Percentiles rank a stretch among this genome's conserved stretches.
phyloP scores from a whole-genome alignment of 2,329 filamentous ascomycete species.

The Fusarium miscanthi region DNA sequence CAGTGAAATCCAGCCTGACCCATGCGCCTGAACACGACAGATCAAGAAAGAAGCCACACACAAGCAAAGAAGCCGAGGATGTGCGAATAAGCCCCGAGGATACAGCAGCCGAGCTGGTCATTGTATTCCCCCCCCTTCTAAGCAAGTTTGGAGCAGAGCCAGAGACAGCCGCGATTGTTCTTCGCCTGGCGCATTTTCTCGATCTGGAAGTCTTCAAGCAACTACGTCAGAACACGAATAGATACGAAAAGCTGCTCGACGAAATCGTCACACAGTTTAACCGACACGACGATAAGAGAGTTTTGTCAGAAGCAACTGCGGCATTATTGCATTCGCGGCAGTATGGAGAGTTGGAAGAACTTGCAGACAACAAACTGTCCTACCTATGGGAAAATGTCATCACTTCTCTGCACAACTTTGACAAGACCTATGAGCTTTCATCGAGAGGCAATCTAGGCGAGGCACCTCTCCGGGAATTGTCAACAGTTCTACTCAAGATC shows the following conservation, averaged over 20 bases:
- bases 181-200: constrained; percentile 86
- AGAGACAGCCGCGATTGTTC: constrained; percentile 84
- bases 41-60: constrained; percentile 66
- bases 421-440: constrained; percentile 77
- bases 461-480: constrained; percentile 74
- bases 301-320: constrained; percentile 84
- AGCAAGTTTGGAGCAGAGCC: constrained; percentile 95
- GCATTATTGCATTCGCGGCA: constrained; percentile 87
- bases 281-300: constrained; percentile 87
- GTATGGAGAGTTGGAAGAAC: constrained; percentile 88
- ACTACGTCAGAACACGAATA: constrained; percentile 84
- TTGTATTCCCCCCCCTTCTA: constrained; percentile 83
- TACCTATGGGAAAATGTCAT: constrained; percentile 87
- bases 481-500: constrained; percentile 80
- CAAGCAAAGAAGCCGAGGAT: constrained; percentile 70
- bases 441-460: constrained; percentile 75
- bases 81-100: constrained; percentile 66
- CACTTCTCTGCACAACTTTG: constrained; percentile 76
- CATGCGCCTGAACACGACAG: constrained; percentile 74
- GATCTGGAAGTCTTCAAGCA: constrained; percentile 90
- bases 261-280: constrained; percentile 95
- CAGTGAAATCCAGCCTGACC: constrained; percentile 79
- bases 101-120: constrained; percentile 80
- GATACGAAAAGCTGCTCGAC: constrained; percentile 83
- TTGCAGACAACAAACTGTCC: constrained; percentile 82